Evolutionary conservation across 345 rosid genomes (phyloP).

Genomic region (Eucalyptus marginata): DNA sequence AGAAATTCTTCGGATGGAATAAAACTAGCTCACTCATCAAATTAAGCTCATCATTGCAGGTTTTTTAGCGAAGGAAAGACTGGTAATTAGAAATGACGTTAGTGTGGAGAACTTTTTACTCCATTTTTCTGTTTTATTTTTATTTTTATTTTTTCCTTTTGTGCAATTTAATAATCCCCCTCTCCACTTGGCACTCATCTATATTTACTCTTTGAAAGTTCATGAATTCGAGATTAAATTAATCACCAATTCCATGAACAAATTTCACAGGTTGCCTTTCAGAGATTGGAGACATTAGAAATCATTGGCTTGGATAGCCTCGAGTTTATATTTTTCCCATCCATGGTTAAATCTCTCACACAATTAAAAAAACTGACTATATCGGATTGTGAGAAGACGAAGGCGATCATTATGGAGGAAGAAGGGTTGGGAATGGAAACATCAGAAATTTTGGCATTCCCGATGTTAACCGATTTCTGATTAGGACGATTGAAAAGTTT

Average conservation of each 20-base stretch:
- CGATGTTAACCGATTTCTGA: fast-evolving
- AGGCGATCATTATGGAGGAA: no score
- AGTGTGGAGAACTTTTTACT: no score
- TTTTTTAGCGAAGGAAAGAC: no score
- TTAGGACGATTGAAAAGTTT: fast-evolving
- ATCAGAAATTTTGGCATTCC: no score
- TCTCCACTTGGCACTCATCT: background rate
- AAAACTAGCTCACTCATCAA: no score
- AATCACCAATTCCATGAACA: background rate
- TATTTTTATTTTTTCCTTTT: no score
- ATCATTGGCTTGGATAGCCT: background rate
- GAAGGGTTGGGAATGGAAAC: no score
- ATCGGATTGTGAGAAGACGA: fast-evolving
- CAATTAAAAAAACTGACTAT: background rate
- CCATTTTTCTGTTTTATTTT: no score
- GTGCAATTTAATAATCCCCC: background rate
- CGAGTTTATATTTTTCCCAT: background rate
- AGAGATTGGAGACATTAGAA: background rate
- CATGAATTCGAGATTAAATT: background rate
- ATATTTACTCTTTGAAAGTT: background rate
- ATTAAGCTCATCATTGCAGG: no score
- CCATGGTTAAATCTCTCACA: background rate
- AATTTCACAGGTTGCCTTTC: fast-evolving
- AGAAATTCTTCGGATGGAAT: background rate
- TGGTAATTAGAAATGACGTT: no score